phyloP scores from a whole-genome alignment of 2,329 filamentous ascomycete genomes.

The Trichoderma harzianum region DNA sequence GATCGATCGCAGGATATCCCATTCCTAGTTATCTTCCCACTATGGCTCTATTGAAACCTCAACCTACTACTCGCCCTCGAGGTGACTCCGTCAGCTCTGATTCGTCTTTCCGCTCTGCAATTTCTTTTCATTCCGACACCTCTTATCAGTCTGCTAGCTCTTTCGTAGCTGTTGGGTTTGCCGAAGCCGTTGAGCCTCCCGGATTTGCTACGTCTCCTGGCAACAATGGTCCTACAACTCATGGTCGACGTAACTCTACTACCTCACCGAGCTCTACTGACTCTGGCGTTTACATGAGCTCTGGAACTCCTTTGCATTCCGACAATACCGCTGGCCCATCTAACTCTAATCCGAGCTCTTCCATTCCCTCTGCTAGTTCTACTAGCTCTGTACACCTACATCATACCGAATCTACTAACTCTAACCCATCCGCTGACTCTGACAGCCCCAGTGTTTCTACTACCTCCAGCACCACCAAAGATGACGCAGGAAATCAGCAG shows the following conservation, averaged over 20 bases:
- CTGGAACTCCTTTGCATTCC: not conserved
- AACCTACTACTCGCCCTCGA: not conserved
- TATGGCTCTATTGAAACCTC: not conserved
- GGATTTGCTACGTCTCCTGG: not conserved
- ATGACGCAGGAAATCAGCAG: not conserved
- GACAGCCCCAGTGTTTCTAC: not conserved
- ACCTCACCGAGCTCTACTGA: too few species aligned
- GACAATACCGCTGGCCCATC: not conserved
- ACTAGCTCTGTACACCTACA: not conserved
- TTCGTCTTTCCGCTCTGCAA: not conserved
- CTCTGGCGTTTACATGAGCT: too few species aligned
- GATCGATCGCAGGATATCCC: not conserved
- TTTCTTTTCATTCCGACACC: not conserved
- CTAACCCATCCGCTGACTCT: not conserved
- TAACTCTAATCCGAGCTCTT: not conserved
- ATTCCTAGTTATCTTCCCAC: not conserved
- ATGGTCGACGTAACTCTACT: not conserved
- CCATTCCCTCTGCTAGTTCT: not conserved
- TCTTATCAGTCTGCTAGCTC: not conserved
- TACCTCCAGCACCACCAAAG: not conserved
- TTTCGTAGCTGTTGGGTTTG: not conserved
- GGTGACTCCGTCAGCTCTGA: not conserved
- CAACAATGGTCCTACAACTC: not conserved
- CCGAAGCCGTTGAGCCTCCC: not conserved
- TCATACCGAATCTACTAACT: not conserved